Base-by-base conservation (phyloP, 2,329 filamentous ascomycete genomes). In the Botryotinia narcissicola region DNA sequence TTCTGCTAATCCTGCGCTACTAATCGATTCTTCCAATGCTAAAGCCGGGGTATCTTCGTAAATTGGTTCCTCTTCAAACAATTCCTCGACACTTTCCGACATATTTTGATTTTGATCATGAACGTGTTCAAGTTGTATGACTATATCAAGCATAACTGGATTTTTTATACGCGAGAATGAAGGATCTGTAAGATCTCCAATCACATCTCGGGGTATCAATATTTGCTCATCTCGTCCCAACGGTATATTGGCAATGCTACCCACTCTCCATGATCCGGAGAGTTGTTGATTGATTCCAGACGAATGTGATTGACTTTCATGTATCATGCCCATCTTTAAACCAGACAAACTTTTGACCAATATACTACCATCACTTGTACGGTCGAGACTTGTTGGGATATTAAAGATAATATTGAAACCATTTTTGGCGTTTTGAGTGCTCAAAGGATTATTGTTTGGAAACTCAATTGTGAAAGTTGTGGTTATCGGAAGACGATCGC, bases 221-320 rank as follows among this genome's bases (percentile, higher is more conserved):
- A 98, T 90, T 76, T 91, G 93, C 82, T 98, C 95, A 80, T 98
- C 94, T 66, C 92, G 91, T 6, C 95, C 95, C 5, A 99, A 85
- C 1, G 92, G 88, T 59, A 95, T 88, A 77, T 92, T 93, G 60
- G 93, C 94, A 75, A 97, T 90, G 62, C 92, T 92, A 73, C 92
- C 93, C 60, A 98, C 91, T 73, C 91, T 87, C 86, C 92, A 94
- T 22, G 84, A 82, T 48, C 86, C 82, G 25, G 85, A 83, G 4
- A 81, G 72, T 6, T 63, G 42, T 0, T 79, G 80, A 22, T 84
- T 83, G 61, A 80, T 78, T 3, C 82, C 76, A 3, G 81, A 64
- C 59, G 73, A 80, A 60, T 16, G 83, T 80, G 35, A 78, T 16
- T 83, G 83, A 0, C 86, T 85, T 79, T 93, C 91, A 42, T 90